Evolutionary conservation across 78 protist species (phyloP), one percentile per base, ranked within the genome.

Genomic region (Pigoraptor vietnamica): DNA sequence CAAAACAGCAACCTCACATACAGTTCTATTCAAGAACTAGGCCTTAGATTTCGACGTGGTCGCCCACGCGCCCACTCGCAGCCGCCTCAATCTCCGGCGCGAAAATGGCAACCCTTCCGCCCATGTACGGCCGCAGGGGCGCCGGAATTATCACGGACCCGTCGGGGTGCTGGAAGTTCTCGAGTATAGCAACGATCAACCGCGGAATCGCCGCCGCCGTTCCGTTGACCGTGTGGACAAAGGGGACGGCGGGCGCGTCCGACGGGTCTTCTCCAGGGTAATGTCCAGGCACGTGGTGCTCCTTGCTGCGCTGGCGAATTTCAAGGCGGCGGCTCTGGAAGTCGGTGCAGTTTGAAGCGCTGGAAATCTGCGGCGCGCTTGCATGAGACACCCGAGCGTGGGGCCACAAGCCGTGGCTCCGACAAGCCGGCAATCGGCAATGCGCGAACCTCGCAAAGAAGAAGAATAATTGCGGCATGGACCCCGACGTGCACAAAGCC

Each of bases 181-280:
- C 97, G 35, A 96, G 23, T 1, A 96, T 87, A 48, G 98, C 96
- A n/a, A 96, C 91, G 33, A 98, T 92, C 32, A 94, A 37, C 29
- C 98, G 90, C 25, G 97, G 96, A 9, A 96, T 94, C 9, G 99
- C 99, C 34, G 89, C 86, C 24, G 97, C 95, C 32, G 99, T 98
- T n/a, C 95, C 98, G 88, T 98, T 98, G 36, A 98, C 86, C 14
- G 98, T 96, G 89, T 98, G 99, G 23, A 92, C 96, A 39, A 93
- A 94, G 34, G 32, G 67, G n/a, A n/a, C n/a, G n/a, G n/a, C n/a
- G n/a, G n/a, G 37, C 89, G 34, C 37, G 37, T 0, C n/a, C 79
- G 23, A 38, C 36, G n/a, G n/a, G n/a, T n/a, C n/a, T n/a, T n/a
- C n/a, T n/a, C n/a, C n/a, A n/a, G n/a, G n/a, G n/a, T n/a, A n/a